Evolutionary conservation across 352 stramenopile species (phyloP).

Genomic region (Phytophthora hybrid): DNA sequence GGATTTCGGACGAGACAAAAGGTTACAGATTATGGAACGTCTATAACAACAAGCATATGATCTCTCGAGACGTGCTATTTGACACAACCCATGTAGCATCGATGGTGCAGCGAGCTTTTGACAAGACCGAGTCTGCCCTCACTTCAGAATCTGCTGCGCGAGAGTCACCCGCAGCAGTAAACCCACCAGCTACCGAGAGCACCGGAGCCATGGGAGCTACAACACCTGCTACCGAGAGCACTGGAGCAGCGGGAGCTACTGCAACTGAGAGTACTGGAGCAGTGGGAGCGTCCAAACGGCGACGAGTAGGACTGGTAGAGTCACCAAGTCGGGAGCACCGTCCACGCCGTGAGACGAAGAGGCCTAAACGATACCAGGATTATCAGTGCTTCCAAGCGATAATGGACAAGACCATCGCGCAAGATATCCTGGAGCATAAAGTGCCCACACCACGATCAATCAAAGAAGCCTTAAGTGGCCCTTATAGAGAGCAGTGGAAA

Average conservation of each 20-base stretch:
- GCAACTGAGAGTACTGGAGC: no score
- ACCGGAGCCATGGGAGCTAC: neutral
- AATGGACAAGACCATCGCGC: neutral
- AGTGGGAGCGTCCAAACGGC: neutral
- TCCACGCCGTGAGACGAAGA: slow-evolving; percentile 3
- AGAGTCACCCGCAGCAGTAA: neutral
- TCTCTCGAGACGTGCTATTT: slow-evolving; percentile 13
- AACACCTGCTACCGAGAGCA: neutral
- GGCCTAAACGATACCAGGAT: neutral
- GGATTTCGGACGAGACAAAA: slow-evolving; percentile 17
- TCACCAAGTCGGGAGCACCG: neutral
- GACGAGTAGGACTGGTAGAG: neutral
- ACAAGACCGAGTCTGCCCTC: neutral
- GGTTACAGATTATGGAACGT: slow-evolving; percentile 5
- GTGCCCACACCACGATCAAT: slow-evolving; percentile 5
- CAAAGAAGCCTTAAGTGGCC: neutral
- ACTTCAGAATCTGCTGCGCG: slow-evolving; percentile 8
- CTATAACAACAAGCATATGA: slow-evolving; percentile 23
- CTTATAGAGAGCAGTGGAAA: slow-evolving; percentile 12
- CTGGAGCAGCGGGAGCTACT: neutral
- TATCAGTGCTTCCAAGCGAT: slow-evolving; percentile 2
- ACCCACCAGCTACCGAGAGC: neutral
- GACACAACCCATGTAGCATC: slow-evolving; percentile 12
- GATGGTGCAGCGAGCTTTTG: slow-evolving; percentile 8
- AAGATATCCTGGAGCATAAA: slow-evolving; percentile 3